A percentile compares a stretch with the other conserved stretches of the same genome.
These are phyloP conservation scores for Lumnitzera racemosa DNA, from an alignment of 345 rosid genomes.

Conservation along the genomic window DNA sequence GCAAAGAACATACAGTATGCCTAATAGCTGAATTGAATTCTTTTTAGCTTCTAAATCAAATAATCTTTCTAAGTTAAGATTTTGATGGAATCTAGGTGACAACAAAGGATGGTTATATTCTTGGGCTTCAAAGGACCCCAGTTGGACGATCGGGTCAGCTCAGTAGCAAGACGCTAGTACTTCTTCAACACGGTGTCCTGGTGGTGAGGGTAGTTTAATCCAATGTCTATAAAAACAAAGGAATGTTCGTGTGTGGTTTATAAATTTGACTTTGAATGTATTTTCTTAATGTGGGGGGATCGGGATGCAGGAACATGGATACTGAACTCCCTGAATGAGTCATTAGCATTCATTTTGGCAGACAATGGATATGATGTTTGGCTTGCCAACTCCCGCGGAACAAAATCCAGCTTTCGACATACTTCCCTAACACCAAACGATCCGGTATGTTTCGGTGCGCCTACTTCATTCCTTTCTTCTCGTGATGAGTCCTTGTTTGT, in stretches of 20 bases:
- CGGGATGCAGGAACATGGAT: constrained; percentile 36
- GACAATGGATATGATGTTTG: constrained; percentile 39
- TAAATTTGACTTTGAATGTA: neutral
- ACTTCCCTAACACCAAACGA: constrained; percentile 23
- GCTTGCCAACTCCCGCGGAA: constrained; percentile 36
- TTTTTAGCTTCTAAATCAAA: neutral
- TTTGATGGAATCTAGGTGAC: constrained; percentile 26
- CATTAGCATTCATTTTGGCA: constrained; percentile 29
- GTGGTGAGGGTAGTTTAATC: constrained; percentile 15
- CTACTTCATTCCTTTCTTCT: too few relatives aligned
- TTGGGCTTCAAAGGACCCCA: constrained; percentile 38
- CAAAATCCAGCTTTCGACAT: constrained; percentile 25
- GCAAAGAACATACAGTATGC: constrained; percentile 24
- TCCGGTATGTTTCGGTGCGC: constrained; percentile 3
- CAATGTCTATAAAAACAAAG: neutral
- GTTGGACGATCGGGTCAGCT: constrained; percentile 10
- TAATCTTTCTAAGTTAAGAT: neutral
- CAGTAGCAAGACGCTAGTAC: constrained; percentile 35
- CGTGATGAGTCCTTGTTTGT: too few relatives aligned
- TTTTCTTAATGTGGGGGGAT: neutral
- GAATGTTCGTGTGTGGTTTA: neutral
- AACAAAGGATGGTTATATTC: constrained; percentile 46
- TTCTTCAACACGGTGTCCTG: constrained; percentile 43
- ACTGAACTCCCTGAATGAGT: constrained; percentile 19
- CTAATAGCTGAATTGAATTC: neutral